A percentile compares a stretch with the other conserved stretches of the same genome.
Evolutionary conservation across 768 basidiomycete genomes (phyloP).

Genomic region (Cyathus striatus): DNA sequence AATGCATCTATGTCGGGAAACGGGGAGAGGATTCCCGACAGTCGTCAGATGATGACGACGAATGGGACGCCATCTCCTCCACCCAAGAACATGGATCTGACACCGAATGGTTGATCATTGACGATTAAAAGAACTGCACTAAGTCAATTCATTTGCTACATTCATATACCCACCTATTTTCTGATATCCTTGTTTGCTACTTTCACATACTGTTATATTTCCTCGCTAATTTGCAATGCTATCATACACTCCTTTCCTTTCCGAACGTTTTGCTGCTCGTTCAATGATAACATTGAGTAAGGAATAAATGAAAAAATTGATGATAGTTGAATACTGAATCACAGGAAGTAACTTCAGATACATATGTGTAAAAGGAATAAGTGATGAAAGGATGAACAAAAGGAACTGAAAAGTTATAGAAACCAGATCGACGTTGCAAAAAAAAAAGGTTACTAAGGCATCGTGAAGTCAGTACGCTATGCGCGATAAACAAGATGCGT

Average conservation of each 20-base stretch:
- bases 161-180: not conserved
- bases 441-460: too few species aligned
- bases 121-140: conserved; percentile 31
- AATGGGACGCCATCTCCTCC: conserved; percentile 71
- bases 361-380: conserved; percentile 8
- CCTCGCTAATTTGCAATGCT: too few species aligned
- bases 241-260: too few species aligned
- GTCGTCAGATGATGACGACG: conserved; percentile 46
- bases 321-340: not conserved
- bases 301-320: too few species aligned
- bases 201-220: too few species aligned
- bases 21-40: conserved; percentile 50
- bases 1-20: conserved; percentile 60
- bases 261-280: too few species aligned
- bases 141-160: not conserved
- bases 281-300: too few species aligned
- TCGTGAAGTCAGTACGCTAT: conserved; percentile 10
- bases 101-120: conserved; percentile 87
- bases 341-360: conserved; percentile 7
- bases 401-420: too few species aligned
- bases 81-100: conserved; percentile 72
- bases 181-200: not conserved
- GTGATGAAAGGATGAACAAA: conserved; percentile 18
- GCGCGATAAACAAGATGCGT: conserved; percentile 11
- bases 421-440: too few species aligned